Conservation (phyloP, 2,329 filamentous ascomycete genomes). For the Lasiodiplodia hormozganensis region DNA sequence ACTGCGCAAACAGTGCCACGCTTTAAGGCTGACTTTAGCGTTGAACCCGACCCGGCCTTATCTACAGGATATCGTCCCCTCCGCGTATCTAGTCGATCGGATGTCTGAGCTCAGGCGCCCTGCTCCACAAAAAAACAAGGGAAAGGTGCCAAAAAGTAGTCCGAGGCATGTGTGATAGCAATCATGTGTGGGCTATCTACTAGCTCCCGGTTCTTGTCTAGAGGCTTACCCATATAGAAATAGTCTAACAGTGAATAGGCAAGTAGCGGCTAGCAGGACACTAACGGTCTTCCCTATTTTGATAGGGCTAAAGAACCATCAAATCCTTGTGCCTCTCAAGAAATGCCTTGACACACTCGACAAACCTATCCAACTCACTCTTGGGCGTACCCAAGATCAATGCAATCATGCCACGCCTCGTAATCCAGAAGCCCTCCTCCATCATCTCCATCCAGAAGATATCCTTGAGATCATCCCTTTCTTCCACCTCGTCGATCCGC, state of each 20-base stretch:
- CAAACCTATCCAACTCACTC: slow-evolving; percentile 44
- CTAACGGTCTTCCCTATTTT: no score
- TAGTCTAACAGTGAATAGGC: neutral
- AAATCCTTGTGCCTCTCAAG: slow-evolving; percentile 33
- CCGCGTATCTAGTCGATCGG: neutral
- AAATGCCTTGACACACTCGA: slow-evolving; percentile 35
- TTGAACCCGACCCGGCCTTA: neutral
- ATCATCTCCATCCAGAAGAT: slow-evolving; percentile 49
- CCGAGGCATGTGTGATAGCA: neutral
- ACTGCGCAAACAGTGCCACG: neutral
- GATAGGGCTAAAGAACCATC: neutral
- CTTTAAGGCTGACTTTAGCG: neutral
- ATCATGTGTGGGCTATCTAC: neutral
- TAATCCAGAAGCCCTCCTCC: slow-evolving; percentile 46
- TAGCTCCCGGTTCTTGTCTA: neutral
- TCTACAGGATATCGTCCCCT: neutral
- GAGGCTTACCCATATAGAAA: neutral
- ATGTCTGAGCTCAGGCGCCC: neutral
- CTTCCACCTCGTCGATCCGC: slow-evolving; percentile 37
- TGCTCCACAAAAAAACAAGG: neutral
- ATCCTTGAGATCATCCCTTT: slow-evolving; percentile 40
- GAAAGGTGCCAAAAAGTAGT: neutral
- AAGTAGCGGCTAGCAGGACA: neutral
- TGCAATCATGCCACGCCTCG: slow-evolving; percentile 45
- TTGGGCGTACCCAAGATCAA: slow-evolving; percentile 44